A percentile compares a stretch with the other conserved stretches of the same genome.
phyloP scores from a whole-genome alignment of 768 basidiomycete species.

The Amanita polypyramis region DNA sequence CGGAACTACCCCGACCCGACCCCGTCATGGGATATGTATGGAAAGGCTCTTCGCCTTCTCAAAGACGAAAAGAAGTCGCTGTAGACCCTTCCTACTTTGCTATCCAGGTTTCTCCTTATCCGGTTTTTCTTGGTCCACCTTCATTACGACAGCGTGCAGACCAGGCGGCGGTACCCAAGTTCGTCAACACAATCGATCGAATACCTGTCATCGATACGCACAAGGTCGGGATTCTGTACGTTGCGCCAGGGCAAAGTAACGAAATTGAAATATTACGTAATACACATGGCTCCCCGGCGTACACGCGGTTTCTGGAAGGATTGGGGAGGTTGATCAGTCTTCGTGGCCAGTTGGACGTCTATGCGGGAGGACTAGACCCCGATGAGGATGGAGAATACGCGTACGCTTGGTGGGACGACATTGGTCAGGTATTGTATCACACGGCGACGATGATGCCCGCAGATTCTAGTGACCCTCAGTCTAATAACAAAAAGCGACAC shows the following conservation, averaged over 20 bases:
- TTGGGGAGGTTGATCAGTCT: constrained; percentile 83
- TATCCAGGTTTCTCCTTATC: constrained; percentile 72
- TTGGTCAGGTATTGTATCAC: constrained; percentile 90
- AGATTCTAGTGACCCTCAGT: constrained; percentile 50
- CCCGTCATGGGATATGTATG: constrained; percentile 82
- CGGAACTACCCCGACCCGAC: constrained; percentile 38
- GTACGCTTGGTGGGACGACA: constrained; percentile 99
- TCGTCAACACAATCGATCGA: constrained; percentile 62
- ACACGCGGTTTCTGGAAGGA: constrained; percentile 86
- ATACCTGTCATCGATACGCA: constrained; percentile 96
- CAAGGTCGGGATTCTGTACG: constrained; percentile 94
- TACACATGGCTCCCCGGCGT: constrained; percentile 87
- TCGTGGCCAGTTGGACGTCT: constrained; percentile 84
- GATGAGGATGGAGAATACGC: constrained; percentile 94
- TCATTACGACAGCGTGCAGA: constrained; percentile 39
- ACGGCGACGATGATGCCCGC: constrained; percentile 97
- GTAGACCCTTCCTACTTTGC: constrained; percentile 82
- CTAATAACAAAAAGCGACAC: constrained; percentile 84
- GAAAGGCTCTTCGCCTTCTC: constrained; percentile 79
- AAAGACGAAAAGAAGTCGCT: constrained; percentile 75
- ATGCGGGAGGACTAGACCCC: constrained; percentile 84
- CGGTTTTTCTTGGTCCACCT: constrained; percentile 28
- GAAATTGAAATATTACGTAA: constrained; percentile 86
- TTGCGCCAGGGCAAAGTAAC: constrained; percentile 78
- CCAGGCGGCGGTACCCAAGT: constrained; percentile 41